These are phyloP conservation scores for Aureobasidium mangrovei DNA, from an alignment of 2,329 filamentous ascomycete species.

Conservation along the genomic window DNA sequence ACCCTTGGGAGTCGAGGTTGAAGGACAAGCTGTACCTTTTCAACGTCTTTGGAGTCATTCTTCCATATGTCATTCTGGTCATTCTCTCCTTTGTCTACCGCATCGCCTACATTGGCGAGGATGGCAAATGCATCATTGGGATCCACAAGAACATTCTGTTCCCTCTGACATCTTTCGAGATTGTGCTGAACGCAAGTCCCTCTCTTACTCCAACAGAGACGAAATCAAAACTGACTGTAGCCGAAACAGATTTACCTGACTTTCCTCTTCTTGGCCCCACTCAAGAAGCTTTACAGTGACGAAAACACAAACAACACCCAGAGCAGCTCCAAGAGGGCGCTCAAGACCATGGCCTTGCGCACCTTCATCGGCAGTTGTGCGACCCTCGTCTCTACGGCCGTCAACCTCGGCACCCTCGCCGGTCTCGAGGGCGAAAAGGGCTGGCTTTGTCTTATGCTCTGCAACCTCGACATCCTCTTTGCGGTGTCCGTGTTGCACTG, in stretches of 20 bases:
- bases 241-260: neutral
- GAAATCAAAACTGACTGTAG: too few species aligned
- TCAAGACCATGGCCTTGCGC: constrained; percentile 7
- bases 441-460: constrained; percentile 8
- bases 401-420: constrained; percentile 5
- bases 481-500: neutral
- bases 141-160: neutral
- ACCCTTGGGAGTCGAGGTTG: neutral
- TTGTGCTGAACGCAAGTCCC: neutral
- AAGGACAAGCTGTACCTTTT: constrained; percentile 7
- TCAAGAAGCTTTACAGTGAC: neutral
- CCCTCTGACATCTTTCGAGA: neutral
- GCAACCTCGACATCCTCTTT: constrained; percentile 6
- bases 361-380: neutral
- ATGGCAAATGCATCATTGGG: constrained; percentile 8
- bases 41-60: constrained; percentile 2
- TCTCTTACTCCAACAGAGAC: neutral
- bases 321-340: neutral
- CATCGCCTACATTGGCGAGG: neutral
- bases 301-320: neutral
- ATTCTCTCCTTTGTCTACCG: constrained; percentile 1
- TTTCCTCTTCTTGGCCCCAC: constrained; percentile 1
- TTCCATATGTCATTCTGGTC: constrained; percentile 1
- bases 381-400: neutral
- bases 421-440: neutral